Conservation (phyloP, 495 filamentous ascomycete genomes). For the Corynascus novoguineensis region DNA sequence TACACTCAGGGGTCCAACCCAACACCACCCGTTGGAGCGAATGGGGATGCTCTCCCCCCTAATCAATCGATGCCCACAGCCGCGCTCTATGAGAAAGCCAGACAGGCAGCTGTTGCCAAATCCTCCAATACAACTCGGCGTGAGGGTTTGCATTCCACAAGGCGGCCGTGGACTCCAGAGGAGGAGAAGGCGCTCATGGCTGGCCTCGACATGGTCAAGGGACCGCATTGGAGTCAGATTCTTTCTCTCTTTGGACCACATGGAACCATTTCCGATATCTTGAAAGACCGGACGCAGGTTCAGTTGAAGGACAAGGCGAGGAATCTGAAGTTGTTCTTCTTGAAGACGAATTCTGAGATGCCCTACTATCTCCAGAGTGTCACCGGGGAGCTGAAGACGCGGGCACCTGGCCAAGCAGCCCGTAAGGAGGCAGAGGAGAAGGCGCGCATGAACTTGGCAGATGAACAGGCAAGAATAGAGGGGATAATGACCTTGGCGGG, state of each 20-base stretch:
- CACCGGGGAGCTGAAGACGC: conserved; percentile 87
- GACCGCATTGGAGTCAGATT: conserved; percentile 95
- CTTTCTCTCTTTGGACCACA: conserved; percentile 79
- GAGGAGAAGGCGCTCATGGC: conserved; percentile 92
- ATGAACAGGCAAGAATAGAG: conserved; percentile 67
- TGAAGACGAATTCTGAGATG: conserved; percentile 90
- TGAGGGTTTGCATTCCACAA: conserved; percentile 73
- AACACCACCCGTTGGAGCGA: conserved; percentile 1
- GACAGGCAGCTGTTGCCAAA: conserved; percentile 75
- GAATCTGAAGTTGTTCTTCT: conserved; percentile 90
- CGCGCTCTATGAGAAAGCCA: conserved; percentile 74
- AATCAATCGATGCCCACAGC: conserved; percentile 73
- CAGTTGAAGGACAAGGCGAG: conserved; percentile 94
- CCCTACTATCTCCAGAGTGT: conserved; percentile 87
- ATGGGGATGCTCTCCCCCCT: conserved; percentile 44
- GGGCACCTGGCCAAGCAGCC: conserved; percentile 77
- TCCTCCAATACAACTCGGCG: conserved; percentile 66
- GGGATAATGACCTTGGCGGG: conserved; percentile 53
- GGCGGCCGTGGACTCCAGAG: conserved; percentile 82
- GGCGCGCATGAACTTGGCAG: conserved; percentile 58
- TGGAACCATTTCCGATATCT: conserved; percentile 73
- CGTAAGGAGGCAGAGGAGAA: conserved; percentile 74
- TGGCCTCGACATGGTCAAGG: conserved; percentile 84
- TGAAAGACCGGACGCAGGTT: conserved; percentile 92
- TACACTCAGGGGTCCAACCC: conserved; percentile 18